Conservation (phyloP, 1,139 yeast genomes). For the Pneumocystis wakefieldiae region DNA sequence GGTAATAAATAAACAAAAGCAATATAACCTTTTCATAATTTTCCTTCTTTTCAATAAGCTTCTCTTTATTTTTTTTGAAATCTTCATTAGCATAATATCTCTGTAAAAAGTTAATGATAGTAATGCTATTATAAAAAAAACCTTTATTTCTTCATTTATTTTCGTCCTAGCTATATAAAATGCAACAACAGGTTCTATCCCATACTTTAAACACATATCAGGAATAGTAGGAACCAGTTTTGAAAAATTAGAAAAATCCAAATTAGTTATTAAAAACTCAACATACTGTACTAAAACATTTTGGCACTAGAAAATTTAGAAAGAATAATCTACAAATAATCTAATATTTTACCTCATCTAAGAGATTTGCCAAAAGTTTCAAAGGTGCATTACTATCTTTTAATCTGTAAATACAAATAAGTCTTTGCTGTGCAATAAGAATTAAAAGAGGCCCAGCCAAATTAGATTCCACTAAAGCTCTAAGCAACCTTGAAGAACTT, state of each 20-base stretch:
- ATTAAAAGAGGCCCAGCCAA: constrained; percentile 50
- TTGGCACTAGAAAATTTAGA: constrained; percentile 34
- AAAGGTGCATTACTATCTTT: constrained; percentile 21
- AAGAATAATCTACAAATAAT: not conserved
- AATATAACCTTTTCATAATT: not conserved
- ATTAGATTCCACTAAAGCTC: constrained; percentile 32
- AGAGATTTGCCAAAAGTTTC: constrained; percentile 9
- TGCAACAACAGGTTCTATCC: constrained; percentile 51
- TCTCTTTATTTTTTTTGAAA: constrained; percentile 6
- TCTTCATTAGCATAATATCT: constrained; percentile 15
- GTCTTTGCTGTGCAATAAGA: constrained; percentile 41
- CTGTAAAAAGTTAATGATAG: not conserved
- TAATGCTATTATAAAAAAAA: not conserved
- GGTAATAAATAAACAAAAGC: not conserved
- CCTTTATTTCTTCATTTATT: constrained; percentile 24
- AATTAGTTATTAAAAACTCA: constrained; percentile 27
- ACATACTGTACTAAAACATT: constrained; percentile 50
- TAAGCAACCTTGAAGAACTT: constrained; percentile 42
- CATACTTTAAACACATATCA: constrained; percentile 34
- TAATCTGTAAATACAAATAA: constrained; percentile 29
- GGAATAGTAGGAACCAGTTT: constrained; percentile 32
- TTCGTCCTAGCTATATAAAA: constrained; percentile 64
- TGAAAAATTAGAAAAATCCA: constrained; percentile 24
- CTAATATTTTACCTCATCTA: constrained; percentile 11
- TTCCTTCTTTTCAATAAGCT: not conserved